Evolutionary conservation across 208 protist species (phyloP).

Genomic region (Crithidia mellificae): DNA sequence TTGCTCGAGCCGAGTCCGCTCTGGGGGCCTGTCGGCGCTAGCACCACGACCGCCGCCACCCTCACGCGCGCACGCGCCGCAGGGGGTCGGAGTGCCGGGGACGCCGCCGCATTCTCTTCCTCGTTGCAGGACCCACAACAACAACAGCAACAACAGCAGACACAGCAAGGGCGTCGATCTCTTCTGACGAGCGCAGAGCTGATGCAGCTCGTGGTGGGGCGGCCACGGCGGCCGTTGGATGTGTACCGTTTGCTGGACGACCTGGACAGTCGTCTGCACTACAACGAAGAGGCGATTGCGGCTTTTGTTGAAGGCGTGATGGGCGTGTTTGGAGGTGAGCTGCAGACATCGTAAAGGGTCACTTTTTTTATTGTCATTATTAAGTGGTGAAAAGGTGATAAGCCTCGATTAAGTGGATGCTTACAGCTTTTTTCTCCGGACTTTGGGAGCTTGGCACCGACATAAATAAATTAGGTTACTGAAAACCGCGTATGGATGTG

Average conservation of each 20-base stretch:
- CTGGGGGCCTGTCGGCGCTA: background rate
- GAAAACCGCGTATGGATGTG: too few species aligned
- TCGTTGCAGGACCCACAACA: background rate
- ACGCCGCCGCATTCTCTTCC: background rate
- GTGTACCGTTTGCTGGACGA: constrained; percentile 71
- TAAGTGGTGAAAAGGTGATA: too few species aligned
- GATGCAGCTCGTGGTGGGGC: constrained; percentile 57
- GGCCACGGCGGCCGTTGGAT: constrained; percentile 50
- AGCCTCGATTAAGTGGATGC: too few species aligned
- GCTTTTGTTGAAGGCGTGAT: constrained; percentile 51
- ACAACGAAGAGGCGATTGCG: constrained; percentile 46
- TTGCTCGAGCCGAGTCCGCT: constrained; percentile 31
- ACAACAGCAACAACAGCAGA: constrained; percentile 13
- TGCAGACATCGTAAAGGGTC: background rate
- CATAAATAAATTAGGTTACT: too few species aligned
- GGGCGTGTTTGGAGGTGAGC: constrained; percentile 15
- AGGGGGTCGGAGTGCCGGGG: too few species aligned
- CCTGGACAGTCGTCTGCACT: constrained; percentile 39
- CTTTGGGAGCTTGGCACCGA: too few species aligned
- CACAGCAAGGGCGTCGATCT: background rate
- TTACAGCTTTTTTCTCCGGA: too few species aligned
- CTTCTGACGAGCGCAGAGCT: constrained; percentile 57
- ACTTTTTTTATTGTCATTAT: background rate
- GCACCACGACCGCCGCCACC: background rate
- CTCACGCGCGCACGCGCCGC: too few species aligned